Percentiles rank a stretch among this genome's conserved stretches.
Conservation (phyloP, 2,329 filamentous ascomycete species). For the Neonectria coccinea region DNA sequence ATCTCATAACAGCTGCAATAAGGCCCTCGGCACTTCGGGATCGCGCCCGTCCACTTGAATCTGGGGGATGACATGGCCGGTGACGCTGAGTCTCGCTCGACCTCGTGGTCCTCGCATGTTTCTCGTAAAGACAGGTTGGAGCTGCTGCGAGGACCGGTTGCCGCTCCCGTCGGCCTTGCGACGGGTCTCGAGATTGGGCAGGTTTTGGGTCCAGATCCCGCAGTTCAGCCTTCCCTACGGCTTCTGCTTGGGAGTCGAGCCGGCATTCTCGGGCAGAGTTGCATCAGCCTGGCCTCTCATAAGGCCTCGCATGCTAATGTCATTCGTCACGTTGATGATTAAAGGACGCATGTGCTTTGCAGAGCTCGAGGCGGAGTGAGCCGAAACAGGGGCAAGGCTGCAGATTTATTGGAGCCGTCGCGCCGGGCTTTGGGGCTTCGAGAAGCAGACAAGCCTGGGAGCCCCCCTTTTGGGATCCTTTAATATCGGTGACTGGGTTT, state of each 20-base stretch:
- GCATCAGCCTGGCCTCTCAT: conserved; percentile 9
- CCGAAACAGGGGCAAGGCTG: conserved; percentile 15
- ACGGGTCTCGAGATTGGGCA: conserved; percentile 12
- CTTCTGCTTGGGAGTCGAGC: conserved; percentile 22
- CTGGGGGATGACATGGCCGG: conserved; percentile 17
- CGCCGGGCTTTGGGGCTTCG: not conserved
- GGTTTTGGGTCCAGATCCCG: conserved; percentile 27
- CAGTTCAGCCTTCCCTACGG: conserved; percentile 32
- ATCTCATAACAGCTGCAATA: not conserved
- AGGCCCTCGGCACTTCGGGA: conserved; percentile 24
- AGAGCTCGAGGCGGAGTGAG: conserved; percentile 10
- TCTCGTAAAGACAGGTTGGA: conserved; percentile 22
- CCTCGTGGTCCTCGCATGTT: conserved; percentile 33
- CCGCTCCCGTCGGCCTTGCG: conserved; percentile 19
- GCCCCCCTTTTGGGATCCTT: not conserved
- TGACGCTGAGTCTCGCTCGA: conserved; percentile 20
- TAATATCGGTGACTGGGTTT: not conserved
- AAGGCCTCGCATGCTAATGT: not conserved
- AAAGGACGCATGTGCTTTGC: conserved; percentile 24
- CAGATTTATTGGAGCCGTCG: not conserved
- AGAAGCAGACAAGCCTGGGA: not conserved
- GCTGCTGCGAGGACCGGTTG: conserved; percentile 1
- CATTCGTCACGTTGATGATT: conserved; percentile 10
- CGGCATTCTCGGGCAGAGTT: conserved; percentile 29
- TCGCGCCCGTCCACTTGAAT: conserved; percentile 20